These are phyloP conservation scores for Thraustotheca clavata DNA, from an alignment of 352 stramenopile genomes.

Conservation along the genomic window DNA sequence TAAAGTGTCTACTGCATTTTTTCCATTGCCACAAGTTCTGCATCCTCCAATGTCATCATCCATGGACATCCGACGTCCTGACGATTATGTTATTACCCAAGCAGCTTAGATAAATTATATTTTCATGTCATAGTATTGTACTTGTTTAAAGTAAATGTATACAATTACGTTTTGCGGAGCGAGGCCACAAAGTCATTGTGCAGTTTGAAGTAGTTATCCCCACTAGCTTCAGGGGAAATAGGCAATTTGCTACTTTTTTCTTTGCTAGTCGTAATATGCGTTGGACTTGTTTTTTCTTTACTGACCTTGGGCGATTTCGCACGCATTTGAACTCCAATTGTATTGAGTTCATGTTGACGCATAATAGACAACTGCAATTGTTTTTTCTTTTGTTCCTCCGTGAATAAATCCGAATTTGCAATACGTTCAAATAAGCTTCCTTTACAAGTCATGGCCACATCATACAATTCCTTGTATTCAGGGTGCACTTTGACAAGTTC, in stretches of 20 bases:
- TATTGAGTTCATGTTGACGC: conserved; percentile 17
- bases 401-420: conserved; percentile 15
- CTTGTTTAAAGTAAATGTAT: background rate
- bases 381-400: conserved; percentile 21
- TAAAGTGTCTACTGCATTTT: conserved; percentile 1
- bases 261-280: background rate
- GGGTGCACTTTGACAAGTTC: conserved; percentile 19
- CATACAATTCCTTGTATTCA: conserved; percentile 20
- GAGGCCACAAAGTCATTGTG: conserved; percentile 6
- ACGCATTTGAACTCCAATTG: background rate
- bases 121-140: background rate
- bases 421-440: conserved; percentile 18
- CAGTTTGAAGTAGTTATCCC: conserved; percentile 20
- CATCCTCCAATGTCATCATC: too few relatives aligned
- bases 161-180: background rate
- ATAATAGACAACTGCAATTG: conserved; percentile 6
- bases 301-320: conserved; percentile 7
- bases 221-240: background rate
- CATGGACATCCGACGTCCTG: background rate
- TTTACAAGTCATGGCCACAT: conserved; percentile 11
- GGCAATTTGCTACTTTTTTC: background rate
- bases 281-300: background rate
- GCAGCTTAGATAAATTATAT: background rate
- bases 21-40: background rate
- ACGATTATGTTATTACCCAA: background rate